phyloP scores from a whole-genome alignment of 2,329 filamentous ascomycete genomes.

The Cordyceps pruinosa region DNA sequence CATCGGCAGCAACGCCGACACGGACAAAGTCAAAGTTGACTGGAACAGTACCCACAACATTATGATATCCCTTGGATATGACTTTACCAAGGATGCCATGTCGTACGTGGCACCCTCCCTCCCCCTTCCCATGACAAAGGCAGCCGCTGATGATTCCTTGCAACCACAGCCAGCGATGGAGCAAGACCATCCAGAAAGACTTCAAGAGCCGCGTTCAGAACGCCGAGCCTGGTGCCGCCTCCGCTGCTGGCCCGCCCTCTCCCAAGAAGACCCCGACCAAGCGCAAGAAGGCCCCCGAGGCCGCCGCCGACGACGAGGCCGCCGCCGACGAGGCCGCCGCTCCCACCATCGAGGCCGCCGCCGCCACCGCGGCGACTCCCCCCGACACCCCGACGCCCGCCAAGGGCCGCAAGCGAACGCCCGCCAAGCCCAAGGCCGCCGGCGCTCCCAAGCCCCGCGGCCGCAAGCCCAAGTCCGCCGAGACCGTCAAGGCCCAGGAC shows the following conservation, averaged over 20 bases:
- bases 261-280: slow-evolving; percentile 8
- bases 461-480: slow-evolving; percentile 4
- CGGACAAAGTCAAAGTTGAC: slow-evolving; percentile 23
- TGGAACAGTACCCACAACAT: slow-evolving; percentile 26
- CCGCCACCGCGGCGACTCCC: not conserved
- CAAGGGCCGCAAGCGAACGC: slow-evolving; percentile 5
- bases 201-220: slow-evolving; percentile 22
- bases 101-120: slow-evolving; percentile 22
- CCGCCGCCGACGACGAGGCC: not conserved
- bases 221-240: slow-evolving; percentile 13
- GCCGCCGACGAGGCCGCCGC: not conserved
- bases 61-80: slow-evolving; percentile 28
- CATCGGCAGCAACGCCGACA: slow-evolving; percentile 20
- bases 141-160: not conserved
- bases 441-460: slow-evolving; percentile 10
- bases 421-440: slow-evolving; percentile 12
- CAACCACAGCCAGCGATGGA: slow-evolving; percentile 31
- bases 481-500: slow-evolving; percentile 16
- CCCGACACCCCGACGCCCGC: not conserved
- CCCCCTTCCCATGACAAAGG: not conserved
- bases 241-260: not conserved
- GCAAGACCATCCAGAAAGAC: slow-evolving; percentile 30
- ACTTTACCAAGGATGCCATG: slow-evolving; percentile 33
- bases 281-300: slow-evolving; percentile 7
- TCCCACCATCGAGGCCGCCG: not conserved